Percentiles rank a stretch among this genome's conserved stretches.
Conservation (phyloP, 345 rosid species). For the Brassica cretica region DNA sequence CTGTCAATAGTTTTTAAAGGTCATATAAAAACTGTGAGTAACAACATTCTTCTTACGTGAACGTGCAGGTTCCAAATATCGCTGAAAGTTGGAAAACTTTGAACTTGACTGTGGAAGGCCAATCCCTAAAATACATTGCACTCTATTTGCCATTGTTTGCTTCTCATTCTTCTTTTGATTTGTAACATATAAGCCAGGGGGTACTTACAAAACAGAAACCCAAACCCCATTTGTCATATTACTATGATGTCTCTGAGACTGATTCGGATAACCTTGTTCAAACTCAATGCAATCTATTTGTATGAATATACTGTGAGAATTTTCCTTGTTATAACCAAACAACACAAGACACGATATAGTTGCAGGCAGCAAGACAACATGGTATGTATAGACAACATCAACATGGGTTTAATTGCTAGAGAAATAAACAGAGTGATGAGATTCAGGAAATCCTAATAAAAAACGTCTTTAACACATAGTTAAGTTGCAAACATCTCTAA, state of each 20-base stretch:
- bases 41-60: background rate
- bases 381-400: background rate
- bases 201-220: slow-evolving; percentile 25
- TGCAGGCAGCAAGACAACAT: background rate
- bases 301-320: background rate
- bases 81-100: slow-evolving; percentile 18
- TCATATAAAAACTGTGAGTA: background rate
- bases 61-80: slow-evolving; percentile 33
- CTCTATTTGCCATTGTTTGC: slow-evolving; percentile 12
- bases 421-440: background rate
- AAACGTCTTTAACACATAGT: background rate
- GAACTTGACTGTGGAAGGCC: slow-evolving; percentile 15
- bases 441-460: background rate
- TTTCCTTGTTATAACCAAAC: background rate
- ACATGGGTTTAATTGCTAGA: background rate
- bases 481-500: background rate
- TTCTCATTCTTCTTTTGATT: slow-evolving; percentile 14
- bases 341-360: background rate
- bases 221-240: slow-evolving; percentile 12
- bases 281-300: slow-evolving; percentile 15
- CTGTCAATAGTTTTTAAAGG: background rate
- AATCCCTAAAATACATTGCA: slow-evolving; percentile 1
- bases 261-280: background rate
- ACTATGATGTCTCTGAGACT: slow-evolving; percentile 2
- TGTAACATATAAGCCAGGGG: slow-evolving; percentile 29